Evolutionary conservation across 176 grass and related monocot species (phyloP).

Genomic region (Saccharum officinarum): DNA sequence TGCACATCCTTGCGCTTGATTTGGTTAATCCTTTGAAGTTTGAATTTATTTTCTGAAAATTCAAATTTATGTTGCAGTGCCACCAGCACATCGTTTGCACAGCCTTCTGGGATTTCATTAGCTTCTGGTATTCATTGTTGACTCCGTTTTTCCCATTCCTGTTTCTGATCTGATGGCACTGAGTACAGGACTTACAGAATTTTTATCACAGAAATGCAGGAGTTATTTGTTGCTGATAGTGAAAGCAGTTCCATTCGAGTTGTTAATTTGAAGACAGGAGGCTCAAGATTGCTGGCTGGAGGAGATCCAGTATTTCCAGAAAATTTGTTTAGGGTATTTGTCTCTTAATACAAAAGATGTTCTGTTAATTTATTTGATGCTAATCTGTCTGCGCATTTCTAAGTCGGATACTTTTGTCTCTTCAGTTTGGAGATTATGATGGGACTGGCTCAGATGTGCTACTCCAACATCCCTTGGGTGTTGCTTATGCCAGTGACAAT

Average conservation of each 20-base stretch:
- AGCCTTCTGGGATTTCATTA: slow-evolving; percentile 93
- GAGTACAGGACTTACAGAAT: slow-evolving; percentile 31
- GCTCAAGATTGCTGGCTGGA: slow-evolving; percentile 89
- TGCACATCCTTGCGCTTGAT: slow-evolving; percentile 20
- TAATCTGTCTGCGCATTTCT: slow-evolving; percentile 27
- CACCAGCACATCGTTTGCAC: slow-evolving; percentile 78
- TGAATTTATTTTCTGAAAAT: slow-evolving; percentile 22
- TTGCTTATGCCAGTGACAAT: slow-evolving; percentile 70
- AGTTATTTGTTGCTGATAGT: slow-evolving; percentile 92
- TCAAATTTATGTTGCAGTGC: slow-evolving; percentile 51
- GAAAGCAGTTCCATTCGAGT: slow-evolving; percentile 97
- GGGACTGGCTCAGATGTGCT: slow-evolving; percentile 75
- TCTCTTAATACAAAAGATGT: slow-evolving; percentile 16
- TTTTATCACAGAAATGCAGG: slow-evolving; percentile 61
- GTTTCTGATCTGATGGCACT: slow-evolving; percentile 15
- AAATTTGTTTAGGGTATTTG: slow-evolving; percentile 96
- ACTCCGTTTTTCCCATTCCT: slow-evolving; percentile 6
- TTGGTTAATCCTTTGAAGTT: slow-evolving; percentile 15
- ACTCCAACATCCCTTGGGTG: slow-evolving; percentile 88
- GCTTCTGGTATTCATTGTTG: slow-evolving; percentile 56
- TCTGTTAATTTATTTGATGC: slow-evolving; percentile 13
- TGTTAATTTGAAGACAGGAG: slow-evolving; percentile 88
- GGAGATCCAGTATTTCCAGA: slow-evolving; percentile 85
- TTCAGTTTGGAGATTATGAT: slow-evolving; percentile 95
- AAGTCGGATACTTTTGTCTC: neutral